Conservation (phyloP, 163 green algal species). For the Coccomyxa subellipsoidea region DNA sequence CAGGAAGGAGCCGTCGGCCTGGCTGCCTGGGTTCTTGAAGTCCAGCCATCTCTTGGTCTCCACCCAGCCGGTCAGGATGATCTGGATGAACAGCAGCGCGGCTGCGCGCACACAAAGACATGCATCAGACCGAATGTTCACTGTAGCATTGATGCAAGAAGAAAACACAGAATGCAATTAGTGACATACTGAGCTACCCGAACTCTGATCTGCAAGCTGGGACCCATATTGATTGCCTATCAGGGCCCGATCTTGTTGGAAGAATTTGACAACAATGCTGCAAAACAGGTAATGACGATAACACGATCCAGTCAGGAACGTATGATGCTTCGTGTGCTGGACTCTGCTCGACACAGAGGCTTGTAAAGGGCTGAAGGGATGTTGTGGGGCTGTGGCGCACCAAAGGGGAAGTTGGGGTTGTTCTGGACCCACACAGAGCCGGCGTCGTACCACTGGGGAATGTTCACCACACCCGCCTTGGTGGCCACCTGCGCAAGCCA, state of each 20-base stretch:
- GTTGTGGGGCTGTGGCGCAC: conserved; percentile 24
- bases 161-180: too few species aligned
- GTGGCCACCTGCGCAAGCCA: conserved; percentile 45
- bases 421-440: conserved; percentile 72
- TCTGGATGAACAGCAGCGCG: conserved; percentile 75
- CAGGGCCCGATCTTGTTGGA: too few species aligned
- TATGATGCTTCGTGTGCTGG: too few species aligned
- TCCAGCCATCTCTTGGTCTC: conserved; percentile 88
- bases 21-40: conserved; percentile 84
- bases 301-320: too few species aligned
- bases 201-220: too few species aligned
- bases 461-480: conserved; percentile 49
- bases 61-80: conserved; percentile 84
- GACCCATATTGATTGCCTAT: too few species aligned
- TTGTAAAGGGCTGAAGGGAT: too few species aligned
- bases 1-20: conserved; percentile 84
- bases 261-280: too few species aligned
- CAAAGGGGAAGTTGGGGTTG: conserved; percentile 67
- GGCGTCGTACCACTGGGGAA: conserved; percentile 86
- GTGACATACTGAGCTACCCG: too few species aligned
- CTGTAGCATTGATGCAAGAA: background rate
- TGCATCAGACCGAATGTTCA: background rate
- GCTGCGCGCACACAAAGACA: conserved; percentile 40
- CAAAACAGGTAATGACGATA: too few species aligned
- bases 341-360: too few species aligned